Conservation (phyloP, 169 alveolate species). For the Ichthyophthirius multifiliis region DNA sequence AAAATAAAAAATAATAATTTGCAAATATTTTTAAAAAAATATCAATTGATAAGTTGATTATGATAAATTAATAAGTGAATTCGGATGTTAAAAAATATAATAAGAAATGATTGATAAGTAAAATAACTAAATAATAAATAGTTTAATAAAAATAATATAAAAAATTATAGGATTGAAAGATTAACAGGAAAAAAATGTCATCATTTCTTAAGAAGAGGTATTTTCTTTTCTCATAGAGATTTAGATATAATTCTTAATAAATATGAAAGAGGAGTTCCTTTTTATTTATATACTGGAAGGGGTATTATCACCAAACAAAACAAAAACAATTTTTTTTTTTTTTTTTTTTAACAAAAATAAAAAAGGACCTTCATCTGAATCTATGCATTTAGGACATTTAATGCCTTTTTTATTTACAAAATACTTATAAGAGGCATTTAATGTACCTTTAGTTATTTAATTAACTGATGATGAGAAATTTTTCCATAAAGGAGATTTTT, state of each 20-base stretch:
- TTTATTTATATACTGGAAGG: conserved; percentile 97
- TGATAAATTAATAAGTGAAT: conserved; percentile 90
- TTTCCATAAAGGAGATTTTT: conserved; percentile 92
- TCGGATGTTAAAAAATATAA: conserved; percentile 92
- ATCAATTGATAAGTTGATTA: conserved; percentile 85
- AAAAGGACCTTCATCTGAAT: conserved; percentile 93
- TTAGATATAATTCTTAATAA: conserved; percentile 91
- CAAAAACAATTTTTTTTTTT: neutral
- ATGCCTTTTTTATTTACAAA: conserved; percentile 97
- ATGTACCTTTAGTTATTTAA: conserved; percentile 98
- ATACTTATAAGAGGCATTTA: conserved; percentile 93
- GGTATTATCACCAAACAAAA: conserved; percentile 65
- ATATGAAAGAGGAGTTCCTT: conserved; percentile 92
- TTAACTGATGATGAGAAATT: conserved; percentile 99
- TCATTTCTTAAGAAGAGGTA: conserved; percentile 94
- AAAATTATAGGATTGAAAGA: conserved; percentile 40
- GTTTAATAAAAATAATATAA: conserved; percentile 21
- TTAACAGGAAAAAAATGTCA: conserved; percentile 86
- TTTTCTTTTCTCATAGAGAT: conserved; percentile 98
- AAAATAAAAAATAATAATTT: neutral
- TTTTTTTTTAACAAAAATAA: no score
- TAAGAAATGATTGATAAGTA: conserved; percentile 82
- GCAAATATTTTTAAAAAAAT: neutral
- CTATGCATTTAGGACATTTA: conserved; percentile 97
- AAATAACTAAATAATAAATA: conserved; percentile 65